phyloP scores from a whole-genome alignment of 768 basidiomycete genomes.

The Naematelia encephala region DNA sequence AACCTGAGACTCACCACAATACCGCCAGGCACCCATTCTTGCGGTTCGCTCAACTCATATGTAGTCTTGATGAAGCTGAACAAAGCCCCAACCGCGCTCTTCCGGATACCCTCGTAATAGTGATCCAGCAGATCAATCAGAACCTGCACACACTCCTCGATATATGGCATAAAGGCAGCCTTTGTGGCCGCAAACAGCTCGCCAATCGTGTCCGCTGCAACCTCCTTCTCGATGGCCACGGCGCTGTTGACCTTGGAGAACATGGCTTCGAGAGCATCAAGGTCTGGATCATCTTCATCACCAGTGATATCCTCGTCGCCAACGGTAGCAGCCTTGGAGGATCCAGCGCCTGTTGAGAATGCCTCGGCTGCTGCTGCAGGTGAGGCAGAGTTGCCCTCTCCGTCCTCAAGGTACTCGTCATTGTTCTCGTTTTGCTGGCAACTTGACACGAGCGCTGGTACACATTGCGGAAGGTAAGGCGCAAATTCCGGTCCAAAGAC shows the following conservation, averaged over 20 bases:
- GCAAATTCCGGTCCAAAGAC: conserved; percentile 95
- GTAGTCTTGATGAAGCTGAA: conserved; percentile 85
- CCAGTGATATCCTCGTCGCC: conserved; percentile 58
- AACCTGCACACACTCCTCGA: conserved; percentile 70
- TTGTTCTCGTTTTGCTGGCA: conserved; percentile 79
- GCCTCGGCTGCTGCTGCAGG: conserved; percentile 47
- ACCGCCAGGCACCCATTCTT: conserved; percentile 76
- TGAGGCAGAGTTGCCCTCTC: conserved; percentile 54
- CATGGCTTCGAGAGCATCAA: conserved; percentile 51
- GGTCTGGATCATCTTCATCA: conserved; percentile 68
- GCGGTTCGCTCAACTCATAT: conserved; percentile 78
- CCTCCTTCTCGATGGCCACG: conserved; percentile 98
- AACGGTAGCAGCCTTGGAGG: conserved; percentile 59
- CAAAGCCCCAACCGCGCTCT: conserved; percentile 81
- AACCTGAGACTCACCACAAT: conserved; percentile 56
- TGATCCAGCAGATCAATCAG: conserved; percentile 76
- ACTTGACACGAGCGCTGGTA: conserved; percentile 78
- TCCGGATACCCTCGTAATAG: conserved; percentile 97
- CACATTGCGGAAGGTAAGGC: conserved; percentile 74
- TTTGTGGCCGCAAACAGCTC: conserved; percentile 79
- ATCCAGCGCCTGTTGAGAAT: conserved; percentile 65
- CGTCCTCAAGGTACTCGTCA: conserved; percentile 55
- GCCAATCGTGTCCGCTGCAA: conserved; percentile 93
- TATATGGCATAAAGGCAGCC: conserved; percentile 81
- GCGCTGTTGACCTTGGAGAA: conserved; percentile 90